Evolutionary conservation across 2,329 filamentous ascomycete genomes (phyloP), one percentile per base, ranked within the genome.

Genomic region (Ophiostoma australiae): DNA sequence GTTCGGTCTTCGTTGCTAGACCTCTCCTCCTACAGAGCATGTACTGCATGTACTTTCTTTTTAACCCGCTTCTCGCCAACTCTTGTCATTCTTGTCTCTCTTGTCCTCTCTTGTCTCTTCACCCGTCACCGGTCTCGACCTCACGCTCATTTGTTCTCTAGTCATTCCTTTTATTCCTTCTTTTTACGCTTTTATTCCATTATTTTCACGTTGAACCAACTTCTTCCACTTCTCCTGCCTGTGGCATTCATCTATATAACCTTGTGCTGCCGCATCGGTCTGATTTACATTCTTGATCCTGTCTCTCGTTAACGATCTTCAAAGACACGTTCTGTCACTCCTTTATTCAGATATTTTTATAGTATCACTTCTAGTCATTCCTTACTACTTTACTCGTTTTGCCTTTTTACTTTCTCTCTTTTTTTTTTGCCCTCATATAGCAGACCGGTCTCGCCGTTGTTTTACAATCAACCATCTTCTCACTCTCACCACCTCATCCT

Each of bases 401-500:
- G 13, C 35, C 33, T 66, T 23, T 27, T 41, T 67, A 23, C 37
- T 44, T 44, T 41, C 44, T 17, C 15, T 44, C 11, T 10, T 44
- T 44, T 44, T 44, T 44, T 8, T 39, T 33, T 35, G 44, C 44
- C 11, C 37, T 39, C 44, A 20, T 67, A 44, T 27, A 31, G 41
- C 41, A 33, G 31, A 68, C 67, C 39, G 41, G 67, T 68, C 41
- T 55, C 67, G 67, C 67, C 67, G 67, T 35, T 68, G 67, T 68
- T 68, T 23, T 27, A 55, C 41, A 4, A 11, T 67, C 13, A 67
- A 33, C 48, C 66, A 44, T 20, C 35, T n/a, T 23, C 37, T 44
- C 7, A 66, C 35, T 39, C 35, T 37, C 63, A 37, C 17, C 63
- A 33, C 61, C 31, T 31, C 52, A 65, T 33, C 61, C 27, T 65